Evolutionary conservation across 2,329 filamentous ascomycete genomes (phyloP), one percentile per base, ranked within the genome.

Genomic region (Stachybotrys echinatus): DNA sequence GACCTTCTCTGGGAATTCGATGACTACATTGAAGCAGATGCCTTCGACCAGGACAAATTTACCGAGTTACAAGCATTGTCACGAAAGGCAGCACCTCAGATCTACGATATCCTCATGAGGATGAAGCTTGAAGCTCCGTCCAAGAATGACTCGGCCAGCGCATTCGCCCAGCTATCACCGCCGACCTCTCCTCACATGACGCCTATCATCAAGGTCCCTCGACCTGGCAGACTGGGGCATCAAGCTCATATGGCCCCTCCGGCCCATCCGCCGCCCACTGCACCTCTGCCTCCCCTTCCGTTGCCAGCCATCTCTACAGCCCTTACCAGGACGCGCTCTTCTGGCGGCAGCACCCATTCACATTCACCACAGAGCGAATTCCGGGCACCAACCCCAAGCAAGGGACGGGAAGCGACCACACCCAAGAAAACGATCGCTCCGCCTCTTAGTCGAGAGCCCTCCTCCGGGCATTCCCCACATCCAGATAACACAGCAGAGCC

Each of bases 1-100:
- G 71, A 76, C 44, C 57, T 80, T 21, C 62, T 81, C 6, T 83
- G 77, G 72, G 78, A 77, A 47, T 81, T 83, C 55, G 79, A 83
- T 49, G 78, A 82, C 48, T 80, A 69, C 54, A 62, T 75, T 52
- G 74, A 78, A 46, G 56, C 65, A 14, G 73, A 77, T 31, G 68
- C 68, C 21, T 82, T 81, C 52, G 75, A 81, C n/a, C 61, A 66
- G 22, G 68, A 67, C 18, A 77, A 75, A 52, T 82, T 75, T 48
- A 61, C 67, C 18, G 70, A 76, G 54, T 65, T 81, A 4, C 74
- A 76, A 56, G 69, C 69, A 37, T 57, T 72, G 5, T 76, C 75
- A 17, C 71, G 76, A 48, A 73, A 72, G 47, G 70, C 73, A 1
- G 77, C 77, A 2, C 71, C 75, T 1, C 69, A 67, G 47, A 73